Base-by-base conservation (phyloP, 768 basidiomycete genomes). In the Lentinus tigrinus region DNA sequence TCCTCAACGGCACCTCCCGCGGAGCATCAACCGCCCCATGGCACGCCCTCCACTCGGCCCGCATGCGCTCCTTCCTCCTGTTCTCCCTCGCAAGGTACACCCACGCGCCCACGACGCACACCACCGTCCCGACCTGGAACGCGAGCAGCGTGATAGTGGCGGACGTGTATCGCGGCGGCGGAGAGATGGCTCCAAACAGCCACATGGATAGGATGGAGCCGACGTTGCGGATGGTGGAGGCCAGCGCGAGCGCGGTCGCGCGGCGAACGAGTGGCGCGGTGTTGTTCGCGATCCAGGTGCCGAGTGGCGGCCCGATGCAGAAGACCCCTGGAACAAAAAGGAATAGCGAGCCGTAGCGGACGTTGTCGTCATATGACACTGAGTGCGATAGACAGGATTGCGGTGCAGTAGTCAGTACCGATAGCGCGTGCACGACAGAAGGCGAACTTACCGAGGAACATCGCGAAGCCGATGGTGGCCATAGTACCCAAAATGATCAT, bases 221-320 rank as follows among this genome's bases (percentile, higher is more conserved):
- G 1, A 77, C 71, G 65, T 85, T 86, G 34, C 80, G 80, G 74
- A 81, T 76, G 63, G 83, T 82, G 61, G 84, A 81, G 1, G 77
- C 77, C 24, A 85, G 75, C n/a, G 84, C 84, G 52, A 86, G 75
- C 38, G 80, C 74, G 1, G 85, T 85, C 1, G 84, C 86, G 23
- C 85, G 79, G 36, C 83, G 75, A 38, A 76, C 70, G 60, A 84
- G 75, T 0, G 85, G 85, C 6, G 80, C 73, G 14, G 81, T 74
- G 71, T 87, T 87, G 70, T 87, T 87, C 14, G 85, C 78, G 56
- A 74, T 71, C 86, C 86, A 88, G 0, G 85, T 80, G 9, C 76
- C 75, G 38, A 84, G 67, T 0, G 83, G 73, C 2, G 85, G 83
- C 3, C 80, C 82, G 1, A 75, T 67, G 19, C 77, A 70, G 68